Evolutionary conservation across 208 protist species (phyloP).

Genomic region (Leishmania aethiopica): DNA sequence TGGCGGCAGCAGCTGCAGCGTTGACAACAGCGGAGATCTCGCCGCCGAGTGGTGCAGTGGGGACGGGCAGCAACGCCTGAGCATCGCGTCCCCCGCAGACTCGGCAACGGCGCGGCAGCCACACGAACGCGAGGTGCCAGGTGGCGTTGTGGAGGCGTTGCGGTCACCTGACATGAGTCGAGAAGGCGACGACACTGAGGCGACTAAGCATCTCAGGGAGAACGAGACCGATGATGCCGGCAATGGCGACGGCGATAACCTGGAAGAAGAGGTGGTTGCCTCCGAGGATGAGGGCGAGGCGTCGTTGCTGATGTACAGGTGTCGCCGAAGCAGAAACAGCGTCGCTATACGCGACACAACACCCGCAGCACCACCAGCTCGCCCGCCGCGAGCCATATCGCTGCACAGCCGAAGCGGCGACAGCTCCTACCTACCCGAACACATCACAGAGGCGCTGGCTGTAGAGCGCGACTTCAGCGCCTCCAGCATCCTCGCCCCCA

Average conservation of each 20-base stretch:
- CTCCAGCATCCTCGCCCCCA: neutral
- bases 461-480: neutral
- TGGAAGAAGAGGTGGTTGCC: neutral
- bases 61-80: neutral
- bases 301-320: neutral
- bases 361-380: slow-evolving; percentile 4
- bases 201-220: neutral
- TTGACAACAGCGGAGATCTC: neutral
- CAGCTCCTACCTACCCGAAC: neutral
- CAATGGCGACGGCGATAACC: neutral
- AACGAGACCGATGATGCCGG: neutral
- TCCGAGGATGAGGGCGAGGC: neutral
- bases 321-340: neutral
- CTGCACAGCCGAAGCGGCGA: neutral
- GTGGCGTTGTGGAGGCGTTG: neutral
- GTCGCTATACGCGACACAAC: neutral
- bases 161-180: neutral
- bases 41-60: neutral
- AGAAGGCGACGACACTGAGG: neutral
- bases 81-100: neutral
- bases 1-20: neutral
- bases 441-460: neutral
- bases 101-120: neutral
- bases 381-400: neutral
- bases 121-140: neutral